These are phyloP conservation scores for Soucietia sequanensis DNA, from an alignment of 805 yeast genomes.

Conservation along the genomic window DNA sequence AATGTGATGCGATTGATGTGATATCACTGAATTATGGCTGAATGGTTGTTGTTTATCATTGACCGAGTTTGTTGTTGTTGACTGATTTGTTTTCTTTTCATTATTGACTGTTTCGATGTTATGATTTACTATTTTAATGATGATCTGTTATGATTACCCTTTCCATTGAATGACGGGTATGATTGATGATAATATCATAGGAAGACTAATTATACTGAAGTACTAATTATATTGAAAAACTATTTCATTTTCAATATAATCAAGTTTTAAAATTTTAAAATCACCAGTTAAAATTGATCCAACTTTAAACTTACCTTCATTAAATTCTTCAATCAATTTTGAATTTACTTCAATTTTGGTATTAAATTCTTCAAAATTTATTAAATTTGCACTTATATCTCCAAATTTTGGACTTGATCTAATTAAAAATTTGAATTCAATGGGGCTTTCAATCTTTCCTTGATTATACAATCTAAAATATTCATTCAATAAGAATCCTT, in stretches of 20 bases:
- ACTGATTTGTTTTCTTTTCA: no score
- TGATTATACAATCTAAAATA: constrained; percentile 18
- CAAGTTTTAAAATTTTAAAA: constrained; percentile 24
- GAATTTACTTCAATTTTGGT: constrained; percentile 21
- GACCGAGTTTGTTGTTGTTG: no score
- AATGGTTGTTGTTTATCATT: no score
- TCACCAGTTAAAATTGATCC: constrained; percentile 21
- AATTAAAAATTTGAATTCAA: constrained; percentile 21
- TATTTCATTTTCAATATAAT: constrained; percentile 36
- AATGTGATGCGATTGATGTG: no score
- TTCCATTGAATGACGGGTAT: no score
- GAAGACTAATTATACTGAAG: no score
- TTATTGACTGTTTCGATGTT: no score
- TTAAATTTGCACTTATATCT: constrained; percentile 22
- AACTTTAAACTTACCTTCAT: constrained; percentile 16
- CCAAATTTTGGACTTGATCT: constrained; percentile 25
- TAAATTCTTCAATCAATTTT: constrained; percentile 15
- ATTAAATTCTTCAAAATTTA: constrained; percentile 22
- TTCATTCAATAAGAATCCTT: constrained; percentile 31
- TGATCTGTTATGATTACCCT: no score
- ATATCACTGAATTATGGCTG: no score
- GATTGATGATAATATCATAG: no score
- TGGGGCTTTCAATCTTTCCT: constrained; percentile 15
- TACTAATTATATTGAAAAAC: constrained; percentile 16
- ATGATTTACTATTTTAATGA: no score